Evolutionary conservation across 805 yeast genomes (phyloP).

Genomic region (Candida patagonica): DNA sequence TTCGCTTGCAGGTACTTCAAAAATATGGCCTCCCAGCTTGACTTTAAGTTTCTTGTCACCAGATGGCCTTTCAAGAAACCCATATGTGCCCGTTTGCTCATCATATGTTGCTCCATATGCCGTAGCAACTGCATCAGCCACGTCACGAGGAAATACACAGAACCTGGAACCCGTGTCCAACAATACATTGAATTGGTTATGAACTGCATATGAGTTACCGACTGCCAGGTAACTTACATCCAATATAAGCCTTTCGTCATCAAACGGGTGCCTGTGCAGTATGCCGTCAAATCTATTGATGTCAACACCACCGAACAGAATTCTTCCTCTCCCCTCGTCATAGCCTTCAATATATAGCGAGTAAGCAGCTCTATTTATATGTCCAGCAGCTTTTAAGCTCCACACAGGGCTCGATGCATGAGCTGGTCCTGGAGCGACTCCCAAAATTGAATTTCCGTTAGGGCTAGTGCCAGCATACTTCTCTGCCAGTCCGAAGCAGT

Average conservation of each 20-base stretch:
- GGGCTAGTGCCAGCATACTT: conserved; percentile 6
- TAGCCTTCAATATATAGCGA: conserved; percentile 36
- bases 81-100: conserved; percentile 4
- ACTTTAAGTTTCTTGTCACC: conserved; percentile 8
- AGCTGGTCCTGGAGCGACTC: conserved; percentile 18
- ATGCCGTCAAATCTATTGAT: conserved; percentile 10
- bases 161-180: conserved; percentile 17
- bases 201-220: conserved; percentile 9
- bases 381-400: conserved; percentile 41
- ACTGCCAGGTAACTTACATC: conserved; percentile 4
- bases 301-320: conserved; percentile 17
- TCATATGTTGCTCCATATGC: conserved; percentile 4
- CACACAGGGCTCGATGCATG: conserved; percentile 57
- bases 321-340: conserved; percentile 27
- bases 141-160: conserved; percentile 12
- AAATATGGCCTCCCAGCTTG: conserved; percentile 19
- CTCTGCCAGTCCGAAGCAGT: conserved; percentile 5
- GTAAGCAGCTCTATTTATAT: conserved; percentile 35
- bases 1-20: conserved; percentile 17
- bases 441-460: conserved; percentile 14
- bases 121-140: conserved; percentile 6
- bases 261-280: conserved; percentile 23
- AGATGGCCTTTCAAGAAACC: neutral
- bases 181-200: conserved; percentile 4
- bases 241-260: conserved; percentile 10